Conservation (phyloP, 768 basidiomycete genomes). For the Mycena haematopus region DNA sequence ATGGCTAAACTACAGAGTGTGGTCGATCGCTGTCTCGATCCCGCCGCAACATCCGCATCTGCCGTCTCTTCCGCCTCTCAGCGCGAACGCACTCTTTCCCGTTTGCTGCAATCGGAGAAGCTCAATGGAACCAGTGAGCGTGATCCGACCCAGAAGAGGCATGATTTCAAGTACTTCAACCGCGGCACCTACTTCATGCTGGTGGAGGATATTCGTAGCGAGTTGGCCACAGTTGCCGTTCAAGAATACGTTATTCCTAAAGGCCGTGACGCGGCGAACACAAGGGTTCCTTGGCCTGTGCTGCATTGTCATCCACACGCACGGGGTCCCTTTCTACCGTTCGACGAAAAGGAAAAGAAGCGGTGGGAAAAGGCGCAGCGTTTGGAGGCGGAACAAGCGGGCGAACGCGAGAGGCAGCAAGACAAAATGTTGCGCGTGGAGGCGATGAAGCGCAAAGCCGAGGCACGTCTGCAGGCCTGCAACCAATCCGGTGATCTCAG, state of each 20-base stretch:
- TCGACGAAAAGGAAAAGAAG: slow-evolving; percentile 74
- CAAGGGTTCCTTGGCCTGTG: slow-evolving; percentile 78
- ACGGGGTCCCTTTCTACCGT: slow-evolving; percentile 76
- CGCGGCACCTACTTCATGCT: slow-evolving; percentile 80
- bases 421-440: slow-evolving; percentile 40
- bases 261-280: slow-evolving; percentile 55
- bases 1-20: slow-evolving; percentile 74
- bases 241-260: slow-evolving; percentile 77
- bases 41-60: slow-evolving; percentile 34
- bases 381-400: slow-evolving; percentile 52
- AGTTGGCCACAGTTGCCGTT: slow-evolving; percentile 83
- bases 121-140: slow-evolving; percentile 90
- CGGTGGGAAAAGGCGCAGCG: slow-evolving; percentile 68
- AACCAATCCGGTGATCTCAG: slow-evolving; percentile 62
- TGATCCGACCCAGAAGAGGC: slow-evolving; percentile 86
- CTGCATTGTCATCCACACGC: slow-evolving; percentile 79
- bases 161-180: slow-evolving; percentile 88
- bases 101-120: slow-evolving; percentile 80
- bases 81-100: slow-evolving; percentile 53
- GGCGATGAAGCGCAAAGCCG: slow-evolving; percentile 45
- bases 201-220: slow-evolving; percentile 87
- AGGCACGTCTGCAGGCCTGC: slow-evolving; percentile 37
- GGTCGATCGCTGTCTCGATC: slow-evolving; percentile 65
- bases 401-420: slow-evolving; percentile 43
- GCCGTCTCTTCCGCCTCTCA: slow-evolving; percentile 40